A percentile compares a stretch with the other conserved stretches of the same genome.
Conservation (phyloP, 768 basidiomycete species). For the Termitomyces sp. region DNA sequence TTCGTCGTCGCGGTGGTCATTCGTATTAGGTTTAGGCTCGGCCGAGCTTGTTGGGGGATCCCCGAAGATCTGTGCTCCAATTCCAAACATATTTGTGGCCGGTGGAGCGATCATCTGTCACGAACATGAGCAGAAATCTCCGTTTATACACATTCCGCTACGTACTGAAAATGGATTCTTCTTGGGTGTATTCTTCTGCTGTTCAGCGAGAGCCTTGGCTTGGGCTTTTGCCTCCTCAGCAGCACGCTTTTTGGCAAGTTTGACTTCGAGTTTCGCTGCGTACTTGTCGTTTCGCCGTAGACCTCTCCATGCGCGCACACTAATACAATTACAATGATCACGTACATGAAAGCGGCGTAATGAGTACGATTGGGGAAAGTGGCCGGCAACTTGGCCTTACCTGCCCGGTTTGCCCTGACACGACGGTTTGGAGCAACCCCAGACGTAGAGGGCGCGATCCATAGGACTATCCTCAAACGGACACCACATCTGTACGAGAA, state of each 20-base stretch:
- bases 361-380: slow-evolving; percentile 13
- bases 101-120: slow-evolving; percentile 25
- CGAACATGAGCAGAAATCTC: slow-evolving; percentile 8
- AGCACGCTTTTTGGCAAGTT: slow-evolving; percentile 40
- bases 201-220: slow-evolving; percentile 29
- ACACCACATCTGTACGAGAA: slow-evolving; percentile 88
- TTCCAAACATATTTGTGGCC: slow-evolving; percentile 41
- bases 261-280: slow-evolving; percentile 68
- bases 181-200: slow-evolving; percentile 31
- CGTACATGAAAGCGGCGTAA: slow-evolving; percentile 11
- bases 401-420: slow-evolving; percentile 81
- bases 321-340: slow-evolving; percentile 27
- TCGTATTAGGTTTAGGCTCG: slow-evolving; percentile 25
- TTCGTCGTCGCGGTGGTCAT: not conserved
- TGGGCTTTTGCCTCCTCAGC: slow-evolving; percentile 37
- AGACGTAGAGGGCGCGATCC: slow-evolving; percentile 84
- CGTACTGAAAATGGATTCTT: slow-evolving; percentile 73
- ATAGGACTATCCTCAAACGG: slow-evolving; percentile 83
- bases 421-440: slow-evolving; percentile 68
- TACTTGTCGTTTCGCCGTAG: slow-evolving; percentile 71
- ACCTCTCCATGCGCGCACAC: slow-evolving; percentile 81
- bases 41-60: slow-evolving; percentile 18
- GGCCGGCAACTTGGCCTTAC: slow-evolving; percentile 41
- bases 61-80: slow-evolving; percentile 72
- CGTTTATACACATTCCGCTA: slow-evolving; percentile 4